Conservation (phyloP, 306 rosid genomes). For the Arachis hypogaea region DNA sequence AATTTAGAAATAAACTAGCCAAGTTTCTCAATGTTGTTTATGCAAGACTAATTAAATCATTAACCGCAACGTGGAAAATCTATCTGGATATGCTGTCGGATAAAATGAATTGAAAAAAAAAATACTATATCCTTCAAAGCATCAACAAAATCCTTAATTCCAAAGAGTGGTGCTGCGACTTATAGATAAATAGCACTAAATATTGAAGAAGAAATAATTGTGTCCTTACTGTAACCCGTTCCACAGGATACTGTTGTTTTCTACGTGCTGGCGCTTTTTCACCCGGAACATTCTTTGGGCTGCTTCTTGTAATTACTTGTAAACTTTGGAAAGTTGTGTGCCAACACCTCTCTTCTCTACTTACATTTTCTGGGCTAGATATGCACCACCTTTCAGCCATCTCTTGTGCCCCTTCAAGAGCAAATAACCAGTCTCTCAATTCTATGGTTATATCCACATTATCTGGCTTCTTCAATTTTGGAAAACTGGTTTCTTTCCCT, state of each 20-base stretch:
- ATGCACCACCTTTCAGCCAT: constrained; percentile 73
- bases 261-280: constrained; percentile 48
- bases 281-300: constrained; percentile 51
- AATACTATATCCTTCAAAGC: constrained; percentile 2
- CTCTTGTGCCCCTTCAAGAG: constrained; percentile 86
- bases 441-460: constrained; percentile 68
- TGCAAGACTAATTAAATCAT: background rate
- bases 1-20: constrained; percentile 10
- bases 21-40: background rate
- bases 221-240: constrained; percentile 70
- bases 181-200: constrained; percentile 12
- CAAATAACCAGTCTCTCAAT: constrained; percentile 90
- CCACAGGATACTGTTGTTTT: constrained; percentile 58
- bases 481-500: constrained; percentile 52
- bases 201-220: constrained; percentile 28
- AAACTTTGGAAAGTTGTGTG: constrained; percentile 74
- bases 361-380: constrained; percentile 49
- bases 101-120: constrained; percentile 10
- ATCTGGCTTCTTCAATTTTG: constrained; percentile 74
- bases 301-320: constrained; percentile 64
- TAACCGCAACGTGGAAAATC: background rate
- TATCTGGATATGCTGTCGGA: background rate
- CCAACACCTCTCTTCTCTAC: constrained; percentile 92
- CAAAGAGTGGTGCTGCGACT: background rate
- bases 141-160: constrained; percentile 12